A percentile compares a stretch with the other conserved stretches of the same genome.
Conservation (phyloP, 495 filamentous ascomycete genomes). For the Pyrenopolyporus hunteri region DNA sequence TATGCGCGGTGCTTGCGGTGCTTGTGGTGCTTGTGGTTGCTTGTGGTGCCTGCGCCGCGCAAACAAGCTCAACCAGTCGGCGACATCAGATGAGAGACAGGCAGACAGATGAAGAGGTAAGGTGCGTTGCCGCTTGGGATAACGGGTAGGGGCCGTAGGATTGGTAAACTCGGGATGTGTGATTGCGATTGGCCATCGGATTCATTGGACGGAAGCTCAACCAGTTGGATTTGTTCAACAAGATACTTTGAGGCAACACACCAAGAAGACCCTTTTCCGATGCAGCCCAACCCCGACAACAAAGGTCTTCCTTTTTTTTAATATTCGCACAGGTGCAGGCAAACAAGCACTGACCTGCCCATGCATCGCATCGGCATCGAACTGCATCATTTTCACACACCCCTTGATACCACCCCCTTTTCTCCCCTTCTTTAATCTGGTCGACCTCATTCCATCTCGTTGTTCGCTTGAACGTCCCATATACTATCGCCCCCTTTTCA, state of each 20-base stretch:
- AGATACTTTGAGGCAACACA: constrained; percentile 39
- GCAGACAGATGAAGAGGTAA: constrained; percentile 10
- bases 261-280: constrained; percentile 25
- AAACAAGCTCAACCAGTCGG: constrained; percentile 32
- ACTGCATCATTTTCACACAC: constrained; percentile 18
- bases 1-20: background rate
- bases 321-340: background rate
- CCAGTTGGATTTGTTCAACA: constrained; percentile 40
- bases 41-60: background rate
- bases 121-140: constrained; percentile 26
- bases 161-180: constrained; percentile 30
- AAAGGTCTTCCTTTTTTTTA: constrained; percentile 19
- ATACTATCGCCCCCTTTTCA: constrained; percentile 16
- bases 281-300: constrained; percentile 33
- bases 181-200: constrained; percentile 42
- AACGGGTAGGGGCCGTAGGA: constrained; percentile 30
- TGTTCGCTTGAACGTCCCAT: constrained; percentile 12
- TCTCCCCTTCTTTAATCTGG: background rate
- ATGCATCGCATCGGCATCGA: constrained; percentile 21
- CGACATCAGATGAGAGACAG: background rate
- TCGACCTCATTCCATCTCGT: constrained; percentile 6
- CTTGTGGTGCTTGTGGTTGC: background rate
- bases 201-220: constrained; percentile 35
- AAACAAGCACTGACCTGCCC: constrained; percentile 24
- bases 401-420: constrained; percentile 4